Percentiles rank a stretch among this genome's conserved stretches.
Evolutionary conservation across 2,329 filamentous ascomycete species (phyloP).

Genomic region (Stemphylium vesicarium): DNA sequence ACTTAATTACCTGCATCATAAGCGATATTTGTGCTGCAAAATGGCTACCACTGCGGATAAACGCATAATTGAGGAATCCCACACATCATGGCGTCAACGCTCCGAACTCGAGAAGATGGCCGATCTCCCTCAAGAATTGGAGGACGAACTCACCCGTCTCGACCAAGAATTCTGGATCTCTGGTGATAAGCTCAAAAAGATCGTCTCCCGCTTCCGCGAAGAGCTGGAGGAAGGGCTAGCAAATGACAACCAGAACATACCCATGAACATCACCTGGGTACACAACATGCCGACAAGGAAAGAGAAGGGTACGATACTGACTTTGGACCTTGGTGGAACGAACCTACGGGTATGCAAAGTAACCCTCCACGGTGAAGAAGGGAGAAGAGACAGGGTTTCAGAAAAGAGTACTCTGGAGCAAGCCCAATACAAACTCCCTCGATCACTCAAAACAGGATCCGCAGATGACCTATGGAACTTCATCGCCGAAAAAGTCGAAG

Average conservation of each 20-base stretch:
- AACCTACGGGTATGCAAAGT: constrained; percentile 96
- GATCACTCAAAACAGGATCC: constrained; percentile 85
- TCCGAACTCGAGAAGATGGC: constrained; percentile 27
- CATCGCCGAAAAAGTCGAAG: constrained; percentile 88
- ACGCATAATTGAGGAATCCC: constrained; percentile 9
- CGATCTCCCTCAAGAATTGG: constrained; percentile 24
- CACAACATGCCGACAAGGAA: constrained; percentile 86
- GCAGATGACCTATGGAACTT: constrained; percentile 93
- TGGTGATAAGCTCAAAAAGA: constrained; percentile 26
- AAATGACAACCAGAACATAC: constrained; percentile 48
- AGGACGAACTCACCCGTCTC: constrained; percentile 28
- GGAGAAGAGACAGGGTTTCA: constrained; percentile 70
- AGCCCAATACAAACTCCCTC: constrained; percentile 93
- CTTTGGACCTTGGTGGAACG: constrained; percentile 94
- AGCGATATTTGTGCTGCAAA: not conserved
- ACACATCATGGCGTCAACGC: constrained; percentile 28
- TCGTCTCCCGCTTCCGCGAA: constrained; percentile 29
- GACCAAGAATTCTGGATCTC: constrained; percentile 36
- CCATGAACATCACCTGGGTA: constrained; percentile 98
- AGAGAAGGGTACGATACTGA: constrained; percentile 86
- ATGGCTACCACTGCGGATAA: constrained; percentile 23
- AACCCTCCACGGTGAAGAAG: constrained; percentile 82
- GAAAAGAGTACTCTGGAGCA: constrained; percentile 70
- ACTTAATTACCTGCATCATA: not conserved
- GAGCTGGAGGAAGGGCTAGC: constrained; percentile 34